Conservation (phyloP, 164 flowering plant genomes). For the Nelumbo lutea region DNA sequence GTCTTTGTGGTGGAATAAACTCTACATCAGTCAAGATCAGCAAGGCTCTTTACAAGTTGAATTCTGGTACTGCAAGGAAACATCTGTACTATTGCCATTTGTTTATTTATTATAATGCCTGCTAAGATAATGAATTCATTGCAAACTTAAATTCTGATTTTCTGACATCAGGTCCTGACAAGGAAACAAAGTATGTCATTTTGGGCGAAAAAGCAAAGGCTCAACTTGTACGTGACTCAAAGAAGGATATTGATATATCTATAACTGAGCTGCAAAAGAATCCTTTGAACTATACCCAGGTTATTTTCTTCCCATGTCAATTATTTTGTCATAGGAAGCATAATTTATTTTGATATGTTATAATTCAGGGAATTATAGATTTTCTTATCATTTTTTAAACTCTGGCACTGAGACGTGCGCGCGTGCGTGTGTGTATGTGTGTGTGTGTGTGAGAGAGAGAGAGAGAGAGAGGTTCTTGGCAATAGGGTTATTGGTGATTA, state of each 20-base stretch:
- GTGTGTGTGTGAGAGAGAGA: too few relatives aligned
- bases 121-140: neutral
- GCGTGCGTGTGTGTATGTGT: too few relatives aligned
- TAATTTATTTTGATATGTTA: too few relatives aligned
- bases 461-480: too few relatives aligned
- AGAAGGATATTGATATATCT: conserved; percentile 55
- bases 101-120: neutral
- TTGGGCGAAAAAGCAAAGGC: conserved; percentile 95
- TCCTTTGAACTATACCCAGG: conserved; percentile 92
- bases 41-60: conserved; percentile 65
- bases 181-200: conserved; percentile 69
- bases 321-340: too few relatives aligned
- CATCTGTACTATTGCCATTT: conserved; percentile 2
- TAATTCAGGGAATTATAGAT: too few relatives aligned
- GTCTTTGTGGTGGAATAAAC: conserved; percentile 98
- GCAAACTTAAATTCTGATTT: neutral
- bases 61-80: conserved; percentile 44
- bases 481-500: too few relatives aligned
- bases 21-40: conserved; percentile 86
- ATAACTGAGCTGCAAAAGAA: conserved; percentile 85
- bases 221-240: conserved; percentile 83
- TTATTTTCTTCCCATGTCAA: conserved; percentile 9
- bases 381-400: too few relatives aligned
- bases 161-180: conserved; percentile 64
- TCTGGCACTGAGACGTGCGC: too few relatives aligned